Base-by-base conservation (phyloP, 495 filamentous ascomycete genomes). In the Neurospora tetrasperma region DNA sequence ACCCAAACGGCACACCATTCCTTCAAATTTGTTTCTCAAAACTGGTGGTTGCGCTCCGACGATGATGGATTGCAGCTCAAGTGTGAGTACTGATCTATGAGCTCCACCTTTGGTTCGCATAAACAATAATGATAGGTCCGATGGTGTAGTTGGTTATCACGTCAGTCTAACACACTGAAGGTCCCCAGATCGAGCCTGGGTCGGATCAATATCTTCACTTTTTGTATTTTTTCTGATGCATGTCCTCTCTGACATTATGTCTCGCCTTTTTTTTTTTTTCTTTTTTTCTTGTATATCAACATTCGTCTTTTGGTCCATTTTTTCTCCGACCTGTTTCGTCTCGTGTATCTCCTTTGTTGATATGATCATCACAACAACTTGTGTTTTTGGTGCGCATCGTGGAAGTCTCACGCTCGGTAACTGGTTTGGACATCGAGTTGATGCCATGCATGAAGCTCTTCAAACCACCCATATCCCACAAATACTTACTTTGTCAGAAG, bases 111-210 rank as follows among this genome's bases (percentile, higher is more conserved):
- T 6, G 0, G 7, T 1, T 0, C 8, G 16, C 8, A 0, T 0
- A 0, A 66, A 66, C 54, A 66, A 66, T 14, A 35, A 18, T 14
- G 54, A 62, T 62, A 62, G 54, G 54, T 62, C 54, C 54, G 54
- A 62, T 62, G 54, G 54, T 62, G 54, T 62, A 62, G 54, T 62
- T 62, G 54, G 54, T 62, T 62, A 62, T 62, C 54, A 62, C 54
- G 54, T 62, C 54, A 62, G 35, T 38, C 35, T 38, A 38, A 38
- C 35, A 38, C 35, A 38, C 35, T 38, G 35, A 38, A 62, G 54
- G 54, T 62, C 54, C 54, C 16, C 11, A 62, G 54, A 66, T 66
- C 54, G 54, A 66, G 54, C 54, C 54, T 66, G 12, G 18, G 54
- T 66, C 54, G 54, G 54, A 66, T 66, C 54, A 66, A 35, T 66